phyloP scores from a whole-genome alignment of 345 rosid species.

The Litchi chinensis region DNA sequence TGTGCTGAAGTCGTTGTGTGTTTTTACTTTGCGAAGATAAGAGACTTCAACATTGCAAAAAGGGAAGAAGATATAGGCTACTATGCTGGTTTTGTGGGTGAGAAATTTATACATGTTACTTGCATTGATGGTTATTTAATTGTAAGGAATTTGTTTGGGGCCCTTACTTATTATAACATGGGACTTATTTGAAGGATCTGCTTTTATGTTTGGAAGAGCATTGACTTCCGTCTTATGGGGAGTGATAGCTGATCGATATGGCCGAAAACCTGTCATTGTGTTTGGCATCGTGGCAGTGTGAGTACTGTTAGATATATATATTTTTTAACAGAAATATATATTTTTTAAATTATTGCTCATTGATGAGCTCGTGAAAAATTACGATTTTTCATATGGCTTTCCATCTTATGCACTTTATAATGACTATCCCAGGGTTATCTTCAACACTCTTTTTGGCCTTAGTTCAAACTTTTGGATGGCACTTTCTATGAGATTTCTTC shows the following conservation, averaged over 20 bases:
- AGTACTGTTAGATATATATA: constrained; percentile 28
- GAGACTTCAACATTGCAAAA: constrained; percentile 71
- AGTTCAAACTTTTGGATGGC: constrained; percentile 96
- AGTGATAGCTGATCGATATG: constrained; percentile 72
- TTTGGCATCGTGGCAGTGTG: constrained; percentile 57
- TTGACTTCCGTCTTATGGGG: constrained; percentile 81
- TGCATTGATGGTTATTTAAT: neutral
- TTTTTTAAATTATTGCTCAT: neutral
- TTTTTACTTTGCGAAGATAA: constrained; percentile 44
- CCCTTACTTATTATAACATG: neutral
- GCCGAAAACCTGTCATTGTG: constrained; percentile 73
- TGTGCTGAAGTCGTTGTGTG: constrained; percentile 8
- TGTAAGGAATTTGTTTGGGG: neutral
- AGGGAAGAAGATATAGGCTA: constrained; percentile 86
- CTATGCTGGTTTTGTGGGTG: constrained; percentile 90
- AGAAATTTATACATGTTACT: neutral
- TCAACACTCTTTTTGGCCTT: constrained; percentile 88
- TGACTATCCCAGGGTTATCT: constrained; percentile 61
- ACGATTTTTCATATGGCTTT: neutral
- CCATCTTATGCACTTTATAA: neutral
- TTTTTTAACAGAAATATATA: neutral
- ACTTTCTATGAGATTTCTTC: constrained; percentile 71
- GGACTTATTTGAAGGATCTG: constrained; percentile 50
- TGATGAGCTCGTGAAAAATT: neutral
- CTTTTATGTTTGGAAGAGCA: constrained; percentile 88